phyloP scores from a whole-genome alignment of 768 basidiomycete genomes.

The Panellus pusillus region DNA sequence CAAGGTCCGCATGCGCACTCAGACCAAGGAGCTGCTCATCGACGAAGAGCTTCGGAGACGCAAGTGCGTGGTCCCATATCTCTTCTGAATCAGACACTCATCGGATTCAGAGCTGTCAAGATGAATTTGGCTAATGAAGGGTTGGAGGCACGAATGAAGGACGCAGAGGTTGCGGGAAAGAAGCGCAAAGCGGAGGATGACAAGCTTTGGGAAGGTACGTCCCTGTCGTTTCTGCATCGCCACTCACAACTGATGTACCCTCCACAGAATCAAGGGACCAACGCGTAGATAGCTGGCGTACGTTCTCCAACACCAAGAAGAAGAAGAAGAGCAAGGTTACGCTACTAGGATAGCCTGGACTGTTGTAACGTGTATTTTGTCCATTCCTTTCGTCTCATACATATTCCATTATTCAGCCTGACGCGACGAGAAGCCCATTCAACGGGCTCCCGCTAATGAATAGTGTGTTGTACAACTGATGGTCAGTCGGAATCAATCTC shows the following conservation, averaged over 20 bases:
- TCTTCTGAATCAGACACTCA: neutral
- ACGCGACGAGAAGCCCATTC: conserved; percentile 20
- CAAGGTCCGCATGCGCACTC: conserved; percentile 62
- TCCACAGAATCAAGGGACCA: conserved; percentile 68
- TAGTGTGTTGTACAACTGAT: conserved; percentile 18
- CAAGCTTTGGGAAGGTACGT: conserved; percentile 82
- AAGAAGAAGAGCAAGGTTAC: conserved; percentile 77
- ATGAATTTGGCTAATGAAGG: conserved; percentile 92
- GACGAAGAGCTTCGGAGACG: conserved; percentile 86
- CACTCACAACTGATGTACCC: neutral
- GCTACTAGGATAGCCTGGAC: conserved; percentile 57
- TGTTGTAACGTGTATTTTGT: conserved; percentile 25
- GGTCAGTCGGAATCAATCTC: conserved; percentile 37
- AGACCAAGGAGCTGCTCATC: conserved; percentile 83
- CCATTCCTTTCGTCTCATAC: conserved; percentile 21
- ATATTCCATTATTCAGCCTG: conserved; percentile 21
- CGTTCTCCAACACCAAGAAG: conserved; percentile 63
- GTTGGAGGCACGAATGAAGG: conserved; percentile 89
- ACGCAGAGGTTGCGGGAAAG: conserved; percentile 72
- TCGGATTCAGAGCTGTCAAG: conserved; percentile 66
- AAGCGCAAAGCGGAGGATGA: conserved; percentile 92
- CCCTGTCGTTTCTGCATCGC: neutral
- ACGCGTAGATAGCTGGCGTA: conserved; percentile 84
- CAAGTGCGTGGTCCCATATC: conserved; percentile 53
- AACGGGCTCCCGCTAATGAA: conserved; percentile 8